phyloP scores from a whole-genome alignment of 805 yeast species.

The Teunomyces pallodes region DNA sequence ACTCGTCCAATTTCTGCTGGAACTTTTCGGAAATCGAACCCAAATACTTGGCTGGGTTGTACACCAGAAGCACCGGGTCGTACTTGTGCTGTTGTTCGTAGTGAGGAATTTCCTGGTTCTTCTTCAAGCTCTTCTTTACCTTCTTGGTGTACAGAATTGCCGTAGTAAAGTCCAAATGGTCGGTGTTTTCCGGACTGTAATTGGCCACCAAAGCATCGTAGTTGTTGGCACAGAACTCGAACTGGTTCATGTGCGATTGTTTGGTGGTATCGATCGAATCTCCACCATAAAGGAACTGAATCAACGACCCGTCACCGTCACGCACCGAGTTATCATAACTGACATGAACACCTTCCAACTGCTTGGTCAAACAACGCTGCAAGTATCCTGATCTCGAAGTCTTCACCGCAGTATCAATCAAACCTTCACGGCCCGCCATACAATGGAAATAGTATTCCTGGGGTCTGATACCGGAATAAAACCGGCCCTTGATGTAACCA shows the following conservation, averaged over 20 bases:
- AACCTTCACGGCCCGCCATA: slow-evolving; percentile 99
- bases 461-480: slow-evolving; percentile 96
- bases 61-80: slow-evolving; percentile 85
- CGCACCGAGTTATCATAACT: slow-evolving; percentile 94
- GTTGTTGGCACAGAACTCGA: slow-evolving; percentile 89
- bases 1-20: slow-evolving; percentile 73
- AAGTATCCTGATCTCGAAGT: slow-evolving; percentile 97
- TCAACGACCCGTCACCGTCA: slow-evolving; percentile 89
- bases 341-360: slow-evolving; percentile 93
- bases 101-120: slow-evolving; percentile 62
- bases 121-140: slow-evolving; percentile 67
- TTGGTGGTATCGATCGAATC: slow-evolving; percentile 93
- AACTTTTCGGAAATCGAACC: slow-evolving; percentile 93
- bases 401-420: slow-evolving; percentile 98
- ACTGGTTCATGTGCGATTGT: slow-evolving; percentile 91
- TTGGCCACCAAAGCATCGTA: slow-evolving; percentile 81
- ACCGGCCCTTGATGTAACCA: slow-evolving; percentile 95
- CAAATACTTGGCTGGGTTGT: slow-evolving; percentile 82
- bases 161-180: slow-evolving; percentile 77
- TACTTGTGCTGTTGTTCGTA: slow-evolving; percentile 61
- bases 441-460: slow-evolving; percentile 99
- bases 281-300: slow-evolving; percentile 97
- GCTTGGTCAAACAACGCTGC: slow-evolving; percentile 97
- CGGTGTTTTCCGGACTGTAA: slow-evolving; percentile 77
- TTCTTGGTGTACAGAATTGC: slow-evolving; percentile 83